Evolutionary conservation across 495 filamentous ascomycete genomes (phyloP), one percentile per base, ranked within the genome.

Genomic region (Lepraria neglecta): DNA sequence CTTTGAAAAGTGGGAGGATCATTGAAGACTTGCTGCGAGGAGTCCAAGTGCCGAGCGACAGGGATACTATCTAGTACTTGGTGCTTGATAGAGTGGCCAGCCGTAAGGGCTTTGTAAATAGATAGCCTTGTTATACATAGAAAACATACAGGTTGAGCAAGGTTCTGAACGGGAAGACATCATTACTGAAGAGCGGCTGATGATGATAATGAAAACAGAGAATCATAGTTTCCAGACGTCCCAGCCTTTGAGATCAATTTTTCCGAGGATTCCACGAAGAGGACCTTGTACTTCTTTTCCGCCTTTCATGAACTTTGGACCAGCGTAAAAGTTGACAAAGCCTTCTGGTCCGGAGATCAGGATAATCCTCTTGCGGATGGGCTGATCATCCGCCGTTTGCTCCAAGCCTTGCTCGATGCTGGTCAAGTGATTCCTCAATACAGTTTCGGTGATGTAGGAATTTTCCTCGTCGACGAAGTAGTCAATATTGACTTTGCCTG

Each of bases 341-440:
- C 94, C 92, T 46, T 94, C 89, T 0, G 94, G 92, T 0, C 94
- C 94, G 3, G 90, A 92, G 5, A 97, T 77, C 53, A 95, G 74
- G 31, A 97, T 75, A 47, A 95, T 64, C 60, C 84, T 88, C 62
- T 72, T 79, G 6, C 75, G 71, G 3, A 14, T 31, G 17, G 62
- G 61, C 59, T 62, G 66, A 56, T 12, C 31, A 21, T 38, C 35
- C 35, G 35, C 35, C 35, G 35, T 38, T 40, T 64, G 47, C 46
- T 71, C 70, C 19, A 70, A 67, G 44, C 64, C 72, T 47, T 70
- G 69, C 50, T 74, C 61, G 56, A 67, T 59, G 33, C 24, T 51
- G 30, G 17, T 45, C 17, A 70, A 30, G 33, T 65, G 63, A 24
- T 58, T 56, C 55, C 59, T 60, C 21, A 91, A 71, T 46, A 76